Base-by-base conservation (phyloP, 208 protist species). In the Jaenimonas drosophilae region DNA sequence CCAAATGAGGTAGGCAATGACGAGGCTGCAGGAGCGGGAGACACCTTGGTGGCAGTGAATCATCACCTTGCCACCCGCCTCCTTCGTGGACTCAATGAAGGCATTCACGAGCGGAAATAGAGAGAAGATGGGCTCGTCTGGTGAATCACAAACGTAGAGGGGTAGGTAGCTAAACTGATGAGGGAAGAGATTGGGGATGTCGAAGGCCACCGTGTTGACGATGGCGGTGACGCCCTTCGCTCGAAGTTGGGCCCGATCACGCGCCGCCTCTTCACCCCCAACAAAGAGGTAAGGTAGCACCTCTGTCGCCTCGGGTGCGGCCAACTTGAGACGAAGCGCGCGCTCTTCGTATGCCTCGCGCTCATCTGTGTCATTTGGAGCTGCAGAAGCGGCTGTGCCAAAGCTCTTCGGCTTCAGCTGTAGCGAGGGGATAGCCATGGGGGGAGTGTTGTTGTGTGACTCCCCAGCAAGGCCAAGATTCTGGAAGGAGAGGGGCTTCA, bases 31-130 rank as follows among this genome's bases (percentile, higher is more conserved):
- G 5, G 81, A 89, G 20, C 89, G 87, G 2, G 85, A 95, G 14
- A 96, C 89, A 44, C 92, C 92, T 51, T 97, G 92, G 37, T 97
- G 90, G 55, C 94, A 97, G 62, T 97, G 94, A 27, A 97, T 75
- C 34, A 96, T 91, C 17, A 88, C 71, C 20, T 76, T 82, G 0
- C 91, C 91, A 4, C 39, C 67, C 16, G 12, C 16, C 5, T 49
- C 24, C 21, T 64, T 59, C 26, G 66, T 70, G 28, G 77, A 44
- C 47, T 96, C 80, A 12, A 97, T 80, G 43, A 92, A 95, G 5
- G 65, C 61, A 49, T 89, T 83, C 16, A 96, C 81, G 14, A 89
- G 40, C 11, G 82, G 74, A 45, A 97, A 84, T 23, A 97, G 56
- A n/a, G 75, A 76, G 30, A 87, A 80, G 32, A 97, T 86, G 43